A percentile compares a stretch with the other conserved stretches of the same genome.
These are phyloP conservation scores for Lentinula boryana DNA, from an alignment of 768 basidiomycete species.

Conservation along the genomic window DNA sequence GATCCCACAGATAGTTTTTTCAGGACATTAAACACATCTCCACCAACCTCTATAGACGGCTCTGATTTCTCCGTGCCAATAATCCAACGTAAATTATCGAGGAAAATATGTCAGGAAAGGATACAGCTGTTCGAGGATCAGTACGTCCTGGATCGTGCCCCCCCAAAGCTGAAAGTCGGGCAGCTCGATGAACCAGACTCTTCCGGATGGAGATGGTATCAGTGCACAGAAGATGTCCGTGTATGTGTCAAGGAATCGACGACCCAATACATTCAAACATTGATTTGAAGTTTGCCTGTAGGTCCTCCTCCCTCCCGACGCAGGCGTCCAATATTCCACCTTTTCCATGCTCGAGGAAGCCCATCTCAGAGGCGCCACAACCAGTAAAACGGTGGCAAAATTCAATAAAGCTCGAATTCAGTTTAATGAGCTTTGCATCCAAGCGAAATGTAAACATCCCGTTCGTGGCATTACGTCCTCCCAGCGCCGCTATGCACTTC, in stretches of 20 bases:
- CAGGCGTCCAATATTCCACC: background rate
- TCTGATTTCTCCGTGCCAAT: background rate
- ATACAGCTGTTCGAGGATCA: background rate
- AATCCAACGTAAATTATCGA: background rate
- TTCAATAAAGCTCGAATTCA: background rate
- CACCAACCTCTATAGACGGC: background rate
- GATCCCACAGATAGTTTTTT: background rate
- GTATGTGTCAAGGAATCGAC: background rate
- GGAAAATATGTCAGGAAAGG: background rate
- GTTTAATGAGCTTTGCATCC: conserved; percentile 3
- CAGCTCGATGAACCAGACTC: background rate
- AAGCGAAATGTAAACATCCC: background rate
- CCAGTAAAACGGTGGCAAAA: background rate
- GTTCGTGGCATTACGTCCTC: conserved; percentile 2
- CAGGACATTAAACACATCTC: background rate
- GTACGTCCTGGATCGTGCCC: background rate
- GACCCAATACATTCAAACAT: background rate
- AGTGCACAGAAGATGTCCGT: conserved; percentile 1
- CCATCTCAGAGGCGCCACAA: background rate
- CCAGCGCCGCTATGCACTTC: background rate
- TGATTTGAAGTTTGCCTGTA: background rate
- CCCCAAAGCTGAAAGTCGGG: background rate
- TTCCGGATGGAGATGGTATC: conserved; percentile 5
- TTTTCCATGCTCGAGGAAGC: background rate
- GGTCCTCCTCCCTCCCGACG: conserved; percentile 4